Evolutionary conservation across 2,329 filamentous ascomycete species (phyloP), one percentile per base, ranked within the genome.

Genomic region (Colletotrichum sojae): DNA sequence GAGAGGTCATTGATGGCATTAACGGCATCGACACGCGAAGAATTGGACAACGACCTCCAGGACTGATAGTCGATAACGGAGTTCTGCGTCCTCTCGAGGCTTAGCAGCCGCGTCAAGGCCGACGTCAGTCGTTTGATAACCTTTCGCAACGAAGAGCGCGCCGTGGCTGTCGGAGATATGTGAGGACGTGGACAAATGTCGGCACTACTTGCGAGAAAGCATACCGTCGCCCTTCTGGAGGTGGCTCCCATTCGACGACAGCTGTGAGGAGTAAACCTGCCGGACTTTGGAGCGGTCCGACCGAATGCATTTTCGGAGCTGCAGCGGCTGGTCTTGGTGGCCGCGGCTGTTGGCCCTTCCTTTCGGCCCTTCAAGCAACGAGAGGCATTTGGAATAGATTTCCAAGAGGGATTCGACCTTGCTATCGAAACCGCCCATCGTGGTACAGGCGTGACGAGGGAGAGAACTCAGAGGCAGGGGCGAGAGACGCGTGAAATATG

Each of bases 151-250:
- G 81, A 76, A 5, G 80, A 82, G 36, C 78, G 78, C 5, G 83
- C 80, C 25, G 74, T 73, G 59, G 75, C 83, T 85, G 65, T 56
- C 22, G 22, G 22, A 25, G 31, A 40, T 39, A 65, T 40, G 69
- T 46, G 25, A 53, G 48, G 16, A 51, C n/a, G 20, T 10, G 10
- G 59, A 43, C 25, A 15, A 25, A 18, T 40, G 54, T 4, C 4
- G n/a, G 8, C 13, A 27, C 13, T 13, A 20, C 3, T 10, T 20
- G 15, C 36, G 39, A 20, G 20, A 25, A 56, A 12, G 74, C 83
- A 78, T 75, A 86, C 85, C 79, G 74, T 88, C 86, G 18, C 86
- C 86, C 65, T 79, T 79, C 36, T 82, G 80, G 39, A 88, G 80
- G 1, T 76, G 77, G 45, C 75, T 76, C 9, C 85, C 86, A 55